Conservation (phyloP, 2,329 filamentous ascomycete species). For the Dryadomyces quercus-mongolicae region DNA sequence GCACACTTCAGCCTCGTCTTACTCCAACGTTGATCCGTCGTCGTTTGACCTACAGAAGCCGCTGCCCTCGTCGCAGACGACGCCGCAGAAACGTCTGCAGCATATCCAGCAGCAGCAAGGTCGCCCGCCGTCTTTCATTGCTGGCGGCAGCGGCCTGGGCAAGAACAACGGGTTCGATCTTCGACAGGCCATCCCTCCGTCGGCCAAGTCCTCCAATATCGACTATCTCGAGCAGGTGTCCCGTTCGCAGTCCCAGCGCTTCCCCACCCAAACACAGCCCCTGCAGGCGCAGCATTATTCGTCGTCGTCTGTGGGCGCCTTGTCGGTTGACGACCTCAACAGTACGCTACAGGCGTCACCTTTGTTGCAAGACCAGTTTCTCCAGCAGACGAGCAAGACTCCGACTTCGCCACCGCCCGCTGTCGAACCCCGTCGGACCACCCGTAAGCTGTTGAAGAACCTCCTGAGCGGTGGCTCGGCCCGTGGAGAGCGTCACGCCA, state of each 20-base stretch:
- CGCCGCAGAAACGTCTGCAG: constrained; percentile 10
- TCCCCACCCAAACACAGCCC: constrained; percentile 21
- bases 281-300: constrained; percentile 21
- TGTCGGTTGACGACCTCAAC: constrained; percentile 30
- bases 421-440: no score
- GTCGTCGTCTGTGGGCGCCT: constrained; percentile 18
- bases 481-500: no score
- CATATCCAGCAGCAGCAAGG: constrained; percentile 14
- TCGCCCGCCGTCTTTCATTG: constrained; percentile 14
- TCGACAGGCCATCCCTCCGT: no score
- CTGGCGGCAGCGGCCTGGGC: no score
- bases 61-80: no score
- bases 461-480: no score
- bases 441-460: no score
- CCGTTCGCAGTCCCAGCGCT: constrained; percentile 41
- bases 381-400: no score
- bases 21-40: constrained; percentile 6
- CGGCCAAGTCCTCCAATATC: constrained; percentile 14
- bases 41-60: constrained; percentile 9
- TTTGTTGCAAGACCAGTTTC: constrained; percentile 13
- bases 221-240: constrained; percentile 36
- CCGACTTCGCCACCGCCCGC: no score
- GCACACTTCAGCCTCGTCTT: constrained; percentile 6
- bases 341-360: no score
- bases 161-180: no score